phyloP scores from a whole-genome alignment of 2,329 filamentous ascomycete genomes.

The Ophiostoma sp. region DNA sequence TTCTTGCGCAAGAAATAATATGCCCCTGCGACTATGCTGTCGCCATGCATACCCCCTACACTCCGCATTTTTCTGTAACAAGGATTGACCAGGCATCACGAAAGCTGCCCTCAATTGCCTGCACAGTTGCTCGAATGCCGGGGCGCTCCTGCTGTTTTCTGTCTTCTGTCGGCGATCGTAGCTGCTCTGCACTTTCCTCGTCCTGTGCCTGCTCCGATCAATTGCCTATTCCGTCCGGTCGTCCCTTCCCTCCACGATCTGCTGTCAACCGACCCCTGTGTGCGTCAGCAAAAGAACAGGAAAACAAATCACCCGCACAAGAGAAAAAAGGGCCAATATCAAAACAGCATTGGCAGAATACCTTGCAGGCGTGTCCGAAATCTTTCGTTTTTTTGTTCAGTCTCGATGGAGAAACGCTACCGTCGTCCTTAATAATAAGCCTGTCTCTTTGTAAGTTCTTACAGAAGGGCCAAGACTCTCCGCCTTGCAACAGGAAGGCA shows the following conservation, averaged over 20 bases:
- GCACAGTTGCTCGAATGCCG: not conserved
- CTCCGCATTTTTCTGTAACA: not conserved
- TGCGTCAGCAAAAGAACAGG: not conserved
- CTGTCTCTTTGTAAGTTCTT: conserved; percentile 6
- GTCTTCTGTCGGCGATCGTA: not conserved
- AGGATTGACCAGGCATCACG: not conserved
- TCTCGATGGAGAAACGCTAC: not conserved
- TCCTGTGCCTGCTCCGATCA: not conserved
- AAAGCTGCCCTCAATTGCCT: not conserved
- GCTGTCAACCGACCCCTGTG: not conserved
- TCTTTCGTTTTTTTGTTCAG: not conserved
- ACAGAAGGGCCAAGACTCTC: not conserved
- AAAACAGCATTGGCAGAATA: not conserved
- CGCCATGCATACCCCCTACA: not conserved
- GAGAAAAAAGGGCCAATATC: not conserved
- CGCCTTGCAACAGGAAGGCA: not conserved
- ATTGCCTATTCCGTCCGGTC: conserved; percentile 2
- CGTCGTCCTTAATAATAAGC: not conserved
- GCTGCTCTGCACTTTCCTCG: not conserved
- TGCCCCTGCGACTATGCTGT: not conserved
- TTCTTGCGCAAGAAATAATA: not conserved
- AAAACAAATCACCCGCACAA: not conserved
- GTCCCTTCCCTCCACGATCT: conserved; percentile 1
- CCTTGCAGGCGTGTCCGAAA: not conserved
- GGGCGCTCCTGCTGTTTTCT: not conserved